Conservation (phyloP, 768 basidiomycete species). For the Pleurotus ostreatus region DNA sequence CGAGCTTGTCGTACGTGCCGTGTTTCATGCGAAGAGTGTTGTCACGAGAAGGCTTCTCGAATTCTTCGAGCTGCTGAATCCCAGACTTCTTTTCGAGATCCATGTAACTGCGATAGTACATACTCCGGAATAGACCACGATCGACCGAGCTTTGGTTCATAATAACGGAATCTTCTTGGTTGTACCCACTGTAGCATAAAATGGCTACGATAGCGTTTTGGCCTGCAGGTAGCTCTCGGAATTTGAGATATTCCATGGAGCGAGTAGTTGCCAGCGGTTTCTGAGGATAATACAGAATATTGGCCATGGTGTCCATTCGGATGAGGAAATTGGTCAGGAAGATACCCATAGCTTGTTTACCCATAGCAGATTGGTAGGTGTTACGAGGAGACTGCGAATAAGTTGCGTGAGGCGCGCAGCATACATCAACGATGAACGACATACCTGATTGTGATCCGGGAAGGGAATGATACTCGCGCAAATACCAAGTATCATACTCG, state of each 20-base stretch:
- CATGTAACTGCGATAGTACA: slow-evolving; percentile 98
- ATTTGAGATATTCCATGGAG: slow-evolving; percentile 98
- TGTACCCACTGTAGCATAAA: slow-evolving; percentile 98
- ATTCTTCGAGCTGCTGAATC: slow-evolving; percentile 87
- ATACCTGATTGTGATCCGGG: slow-evolving; percentile 98
- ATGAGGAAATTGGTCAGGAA: slow-evolving; percentile 98
- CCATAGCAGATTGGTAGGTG: slow-evolving; percentile 99
- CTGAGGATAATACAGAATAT: slow-evolving; percentile 98
- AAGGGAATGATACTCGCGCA: slow-evolving; percentile 99
- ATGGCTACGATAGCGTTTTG: slow-evolving; percentile 99
- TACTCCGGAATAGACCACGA: slow-evolving; percentile 95
- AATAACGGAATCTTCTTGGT: slow-evolving; percentile 99
- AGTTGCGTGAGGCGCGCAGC: slow-evolving; percentile 9
- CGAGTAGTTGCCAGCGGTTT: slow-evolving; percentile 98
- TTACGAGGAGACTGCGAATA: slow-evolving; percentile 89
- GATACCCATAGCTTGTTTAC: slow-evolving; percentile 99
- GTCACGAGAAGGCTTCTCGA: slow-evolving; percentile 93
- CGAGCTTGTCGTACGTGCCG: slow-evolving; percentile 97
- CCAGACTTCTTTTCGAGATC: slow-evolving; percentile 98
- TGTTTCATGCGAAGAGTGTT: slow-evolving; percentile 96
- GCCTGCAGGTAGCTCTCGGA: slow-evolving; percentile 97
- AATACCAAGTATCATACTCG: slow-evolving; percentile 97
- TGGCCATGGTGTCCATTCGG: slow-evolving; percentile 99
- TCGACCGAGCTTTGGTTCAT: slow-evolving; percentile 99
- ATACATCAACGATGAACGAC: slow-evolving; percentile 16